These are phyloP conservation scores for Corchorus olitorius DNA, from an alignment of 345 rosid genomes.

Conservation along the genomic window DNA sequence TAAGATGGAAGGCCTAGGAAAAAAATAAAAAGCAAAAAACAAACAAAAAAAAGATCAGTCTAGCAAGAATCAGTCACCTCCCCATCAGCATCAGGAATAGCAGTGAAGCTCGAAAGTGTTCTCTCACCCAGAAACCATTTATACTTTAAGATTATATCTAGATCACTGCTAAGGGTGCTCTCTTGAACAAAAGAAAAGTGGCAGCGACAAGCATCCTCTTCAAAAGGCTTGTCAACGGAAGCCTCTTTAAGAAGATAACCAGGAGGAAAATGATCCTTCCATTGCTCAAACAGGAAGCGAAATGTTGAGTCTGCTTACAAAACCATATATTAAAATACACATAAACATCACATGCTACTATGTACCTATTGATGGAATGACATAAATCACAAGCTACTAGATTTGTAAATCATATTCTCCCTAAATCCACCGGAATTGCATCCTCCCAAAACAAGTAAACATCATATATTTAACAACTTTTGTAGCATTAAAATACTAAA, in stretches of 20 bases:
- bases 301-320: constrained; percentile 73
- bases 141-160: constrained; percentile 61
- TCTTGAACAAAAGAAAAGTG: constrained; percentile 73
- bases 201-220: constrained; percentile 86
- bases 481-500: neutral
- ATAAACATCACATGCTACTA: too few species aligned
- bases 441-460: neutral
- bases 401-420: neutral
- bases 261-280: constrained; percentile 76
- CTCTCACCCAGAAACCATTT: constrained; percentile 89
- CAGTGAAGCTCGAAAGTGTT: constrained; percentile 67
- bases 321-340: neutral
- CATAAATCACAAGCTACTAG: neutral
- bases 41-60: neutral
- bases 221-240: constrained; percentile 81
- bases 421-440: neutral
- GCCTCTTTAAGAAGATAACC: constrained; percentile 83
- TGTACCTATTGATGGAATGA: neutral
- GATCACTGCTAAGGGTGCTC: constrained; percentile 47
- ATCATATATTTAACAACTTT: neutral
- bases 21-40: too few species aligned
- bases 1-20: neutral
- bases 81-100: constrained; percentile 69
- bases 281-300: constrained; percentile 74
- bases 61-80: constrained; percentile 56